Conservation (phyloP, 805 yeast genomes). For the Suhomyces prunicola region DNA sequence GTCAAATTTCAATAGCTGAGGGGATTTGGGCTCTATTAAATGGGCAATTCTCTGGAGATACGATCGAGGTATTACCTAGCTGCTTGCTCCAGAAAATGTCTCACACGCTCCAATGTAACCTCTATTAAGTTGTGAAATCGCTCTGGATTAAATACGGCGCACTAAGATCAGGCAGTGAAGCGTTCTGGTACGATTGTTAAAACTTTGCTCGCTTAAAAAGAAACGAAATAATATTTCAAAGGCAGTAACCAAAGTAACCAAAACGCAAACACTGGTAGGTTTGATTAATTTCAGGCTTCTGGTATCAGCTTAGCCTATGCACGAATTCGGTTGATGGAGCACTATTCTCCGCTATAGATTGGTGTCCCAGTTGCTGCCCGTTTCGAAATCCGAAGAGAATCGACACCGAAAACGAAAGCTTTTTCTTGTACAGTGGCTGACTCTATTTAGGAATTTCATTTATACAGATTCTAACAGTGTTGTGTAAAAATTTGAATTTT, state of each 20-base stretch:
- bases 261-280: not conserved
- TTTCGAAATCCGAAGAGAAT: not conserved
- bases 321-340: not conserved
- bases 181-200: not conserved
- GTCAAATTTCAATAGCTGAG: not conserved
- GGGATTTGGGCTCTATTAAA: not conserved
- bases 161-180: not conserved
- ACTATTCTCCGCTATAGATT: not conserved
- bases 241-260: not conserved
- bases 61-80: not conserved
- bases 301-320: not conserved
- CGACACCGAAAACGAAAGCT: not conserved
- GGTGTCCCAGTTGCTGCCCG: not conserved
- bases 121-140: not conserved
- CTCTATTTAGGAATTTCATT: not conserved
- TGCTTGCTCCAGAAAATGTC: not conserved
- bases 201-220: slow-evolving; percentile 1
- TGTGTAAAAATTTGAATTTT: no score
- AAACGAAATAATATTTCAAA: slow-evolving; percentile 1
- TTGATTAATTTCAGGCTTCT: not conserved
- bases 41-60: not conserved
- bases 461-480: not conserved
- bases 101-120: not conserved
- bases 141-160: not conserved
- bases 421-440: not conserved